These are phyloP conservation scores for Phragmites australis DNA, from an alignment of 176 grass and related monocot species.

Conservation along the genomic window DNA sequence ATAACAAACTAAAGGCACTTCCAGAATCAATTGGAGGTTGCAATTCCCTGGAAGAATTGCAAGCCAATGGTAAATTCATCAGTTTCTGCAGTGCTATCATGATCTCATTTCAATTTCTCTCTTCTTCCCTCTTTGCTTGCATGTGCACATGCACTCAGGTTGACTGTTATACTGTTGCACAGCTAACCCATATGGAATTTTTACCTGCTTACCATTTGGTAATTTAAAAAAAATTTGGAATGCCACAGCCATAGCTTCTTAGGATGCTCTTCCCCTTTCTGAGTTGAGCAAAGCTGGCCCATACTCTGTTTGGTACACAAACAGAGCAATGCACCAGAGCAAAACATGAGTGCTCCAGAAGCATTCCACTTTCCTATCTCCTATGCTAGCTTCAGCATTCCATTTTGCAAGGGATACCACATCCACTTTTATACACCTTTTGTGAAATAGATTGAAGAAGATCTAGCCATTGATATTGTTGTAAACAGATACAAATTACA, in stretches of 20 bases:
- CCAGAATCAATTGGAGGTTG: constrained; percentile 90
- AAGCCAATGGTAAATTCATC: constrained; percentile 69
- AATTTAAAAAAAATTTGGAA: constrained; percentile 2
- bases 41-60: constrained; percentile 87
- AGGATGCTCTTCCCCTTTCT: constrained; percentile 14
- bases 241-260: constrained; percentile 23
- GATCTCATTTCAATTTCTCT: not conserved
- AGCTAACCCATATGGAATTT: not conserved
- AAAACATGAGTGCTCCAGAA: constrained; percentile 8
- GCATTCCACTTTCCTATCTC: not conserved
- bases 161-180: not conserved
- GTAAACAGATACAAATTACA: not conserved
- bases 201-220: constrained; percentile 20
- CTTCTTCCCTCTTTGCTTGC: not conserved
- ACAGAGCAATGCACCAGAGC: not conserved
- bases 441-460: not conserved
- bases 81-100: constrained; percentile 6
- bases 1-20: constrained; percentile 82
- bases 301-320: constrained; percentile 17
- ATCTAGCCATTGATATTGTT: not conserved
- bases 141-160: not conserved
- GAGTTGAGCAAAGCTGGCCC: not conserved
- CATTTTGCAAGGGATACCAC: no score
- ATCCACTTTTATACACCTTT: not conserved
- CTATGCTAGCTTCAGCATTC: no score